Evolutionary conservation across 2,329 filamentous ascomycete genomes (phyloP), one percentile per base, ranked within the genome.

Genomic region (Tolypocladium ovalisporum): DNA sequence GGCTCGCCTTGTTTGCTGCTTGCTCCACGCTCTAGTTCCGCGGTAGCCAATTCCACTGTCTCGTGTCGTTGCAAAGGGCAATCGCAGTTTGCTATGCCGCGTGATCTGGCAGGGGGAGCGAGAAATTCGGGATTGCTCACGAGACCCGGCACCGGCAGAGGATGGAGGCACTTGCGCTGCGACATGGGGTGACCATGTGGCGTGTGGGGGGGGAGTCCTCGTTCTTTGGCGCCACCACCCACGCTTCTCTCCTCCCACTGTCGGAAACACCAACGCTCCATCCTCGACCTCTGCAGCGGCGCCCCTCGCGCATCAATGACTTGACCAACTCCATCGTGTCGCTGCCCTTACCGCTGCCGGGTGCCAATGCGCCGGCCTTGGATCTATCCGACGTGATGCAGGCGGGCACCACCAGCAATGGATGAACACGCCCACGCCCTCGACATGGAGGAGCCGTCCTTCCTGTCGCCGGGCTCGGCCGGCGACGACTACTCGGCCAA

Each of bases 371-470:
- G 44, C 44, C 13, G 40, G 22, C 40, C 4, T 12, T 8, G 7
- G 24, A 22, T 22, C 4, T 12, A 12, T 8, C 42, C 24, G 42
- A 15, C 22, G 42, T 29, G 42, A 47, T 47, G 42, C 17, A 6
- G 12, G 42, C 40, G 40, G 40, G n/a, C 40, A 22, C 40, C 7
- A 13, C 4, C n/a, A 29, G 27, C 44, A 15, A 47, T 29, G 44
- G 44, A 47, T 32, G 44, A 29, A 3, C 81, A 2, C 3, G 17
- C 42, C 22, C 42, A 47, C 24, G 22, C 42, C 22, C 42, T 47
- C 42, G 42, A 47, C 42, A 15, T 47, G 12, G 42, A 47, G 42
- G 42, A 47, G 42, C 42, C 42, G 42, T 24, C 42, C 12, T 47
- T 47, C 42, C 42, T 47, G 12, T 47, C 42, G 22, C 42, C 42